phyloP scores from a whole-genome alignment of 2,329 filamentous ascomycete genomes.

The Parastagonospora nodorum region DNA sequence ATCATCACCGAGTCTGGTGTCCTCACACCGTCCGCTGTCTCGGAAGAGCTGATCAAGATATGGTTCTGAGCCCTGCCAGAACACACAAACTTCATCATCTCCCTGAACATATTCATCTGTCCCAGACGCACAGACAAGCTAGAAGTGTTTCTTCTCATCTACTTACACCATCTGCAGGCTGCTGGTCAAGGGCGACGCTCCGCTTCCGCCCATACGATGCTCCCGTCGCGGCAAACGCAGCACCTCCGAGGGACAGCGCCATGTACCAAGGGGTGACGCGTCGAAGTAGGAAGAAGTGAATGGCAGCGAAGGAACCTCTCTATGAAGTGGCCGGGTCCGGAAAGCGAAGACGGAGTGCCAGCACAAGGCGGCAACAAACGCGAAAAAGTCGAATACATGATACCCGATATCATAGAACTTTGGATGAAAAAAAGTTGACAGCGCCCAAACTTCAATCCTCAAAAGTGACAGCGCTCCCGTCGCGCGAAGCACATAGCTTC shows the following conservation, averaged over 20 bases:
- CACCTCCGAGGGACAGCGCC: conserved; percentile 16
- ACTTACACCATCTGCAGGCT: conserved; percentile 17
- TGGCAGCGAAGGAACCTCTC: background rate
- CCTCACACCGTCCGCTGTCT: conserved; percentile 71
- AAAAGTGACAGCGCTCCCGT: too few relatives aligned
- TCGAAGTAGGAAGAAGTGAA: background rate
- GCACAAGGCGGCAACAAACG: background rate
- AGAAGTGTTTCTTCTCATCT: background rate
- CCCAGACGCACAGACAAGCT: background rate
- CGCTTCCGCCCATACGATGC: conserved; percentile 9
- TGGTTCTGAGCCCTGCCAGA: conserved; percentile 47
- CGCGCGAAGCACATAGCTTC: too few relatives aligned
- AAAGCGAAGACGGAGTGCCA: background rate
- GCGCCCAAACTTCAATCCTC: background rate
- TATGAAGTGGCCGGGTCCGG: background rate
- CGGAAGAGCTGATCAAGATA: conserved; percentile 72
- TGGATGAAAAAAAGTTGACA: background rate
- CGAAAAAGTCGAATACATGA: too few relatives aligned
- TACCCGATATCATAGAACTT: background rate
- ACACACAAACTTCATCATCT: conserved; percentile 6
- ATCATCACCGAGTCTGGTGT: conserved; percentile 79
- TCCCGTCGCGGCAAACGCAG: conserved; percentile 9
- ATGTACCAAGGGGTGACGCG: conserved; percentile 11
- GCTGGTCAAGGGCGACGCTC: conserved; percentile 8
- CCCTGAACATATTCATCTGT: conserved; percentile 9